Base-by-base conservation (phyloP, 1,139 yeast genomes). In the Lizanozyma gosingica region DNA sequence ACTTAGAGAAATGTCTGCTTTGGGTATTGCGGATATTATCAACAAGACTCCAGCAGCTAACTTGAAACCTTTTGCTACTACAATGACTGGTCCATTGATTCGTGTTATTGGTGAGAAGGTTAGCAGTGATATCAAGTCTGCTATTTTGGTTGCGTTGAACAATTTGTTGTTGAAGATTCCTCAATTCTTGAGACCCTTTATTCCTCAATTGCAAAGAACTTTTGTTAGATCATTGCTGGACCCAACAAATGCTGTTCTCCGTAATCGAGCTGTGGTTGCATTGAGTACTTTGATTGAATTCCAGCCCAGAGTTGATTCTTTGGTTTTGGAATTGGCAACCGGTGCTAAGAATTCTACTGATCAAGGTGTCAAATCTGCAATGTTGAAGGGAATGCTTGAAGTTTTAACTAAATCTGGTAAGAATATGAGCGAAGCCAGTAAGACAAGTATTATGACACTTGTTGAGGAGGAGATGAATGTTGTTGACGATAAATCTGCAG, bases 31-130 rank as follows among this genome's bases (percentile, higher is more conserved):
- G 8, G 94, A 83, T 54, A 67, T 92, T 46, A 84, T 90, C 43
- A 85, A 82, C 40, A 81, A 88, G 56, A 86, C 97, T 0, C 94
- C 95, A 33, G 79, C 94, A 4, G 78, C 75, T 29, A 75, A 76
- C 50, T 76, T 94, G 62, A 85, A 80, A 59, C 87, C 96, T 35
- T 85, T 82, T 61, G 96, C 94, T 18, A 92, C 98, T 9, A 80
- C 81, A 36, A 86, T 94, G 49, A 90, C 97, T 33, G 99, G 99
- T 64, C 98, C 98, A 38, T 74, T 94, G 57, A 94, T 94, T 64
- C 87, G 99, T 73, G 95, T 90, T 43, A 86, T 92, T 58, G 98
- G 99, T 54, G 99, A 94, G 63, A 80, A 95, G 60, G 92, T 86
- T 50, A 76, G 82, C 29, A 75, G 95, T 46, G 95, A 87, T 50